These are phyloP conservation scores for Paraconiothyrium sp. DNA, from an alignment of 2,329 filamentous ascomycete species.

Conservation along the genomic window DNA sequence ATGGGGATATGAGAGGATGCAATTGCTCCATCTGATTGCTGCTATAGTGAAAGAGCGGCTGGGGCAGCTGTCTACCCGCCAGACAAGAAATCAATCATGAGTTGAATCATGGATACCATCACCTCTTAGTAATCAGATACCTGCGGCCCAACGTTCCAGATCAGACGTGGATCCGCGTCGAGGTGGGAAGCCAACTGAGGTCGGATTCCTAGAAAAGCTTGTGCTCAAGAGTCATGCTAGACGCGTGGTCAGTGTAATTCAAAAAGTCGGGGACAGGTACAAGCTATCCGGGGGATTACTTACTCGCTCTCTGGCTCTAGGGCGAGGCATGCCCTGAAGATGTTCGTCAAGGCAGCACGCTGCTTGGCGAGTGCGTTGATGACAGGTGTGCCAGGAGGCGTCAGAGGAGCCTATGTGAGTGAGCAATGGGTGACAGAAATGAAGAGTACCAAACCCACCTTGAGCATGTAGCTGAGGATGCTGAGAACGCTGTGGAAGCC, in stretches of 20 bases:
- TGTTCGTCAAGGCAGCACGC: slow-evolving; percentile 92
- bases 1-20: background rate
- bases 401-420: slow-evolving; percentile 77
- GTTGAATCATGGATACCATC: slow-evolving; percentile 11
- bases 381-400: slow-evolving; percentile 92
- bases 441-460: slow-evolving; percentile 53
- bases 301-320: slow-evolving; percentile 91
- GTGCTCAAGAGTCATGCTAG: slow-evolving; percentile 91
- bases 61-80: background rate
- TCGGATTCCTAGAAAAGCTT: slow-evolving; percentile 74
- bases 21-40: slow-evolving; percentile 4
- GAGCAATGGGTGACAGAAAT: slow-evolving; percentile 17
- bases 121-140: background rate
- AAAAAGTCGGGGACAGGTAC: background rate
- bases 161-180: background rate
- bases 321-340: slow-evolving; percentile 97
- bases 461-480: slow-evolving; percentile 98
- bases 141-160: background rate
- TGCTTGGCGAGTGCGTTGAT: slow-evolving; percentile 97
- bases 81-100: slow-evolving; percentile 1
- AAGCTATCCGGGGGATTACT: background rate
- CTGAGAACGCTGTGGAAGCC: slow-evolving; percentile 97
- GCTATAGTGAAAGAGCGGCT: slow-evolving; percentile 15
- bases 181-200: background rate
- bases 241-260: background rate